Conservation (phyloP, 2,329 filamentous ascomycete genomes). For the Zasmidium citrigriseum region DNA sequence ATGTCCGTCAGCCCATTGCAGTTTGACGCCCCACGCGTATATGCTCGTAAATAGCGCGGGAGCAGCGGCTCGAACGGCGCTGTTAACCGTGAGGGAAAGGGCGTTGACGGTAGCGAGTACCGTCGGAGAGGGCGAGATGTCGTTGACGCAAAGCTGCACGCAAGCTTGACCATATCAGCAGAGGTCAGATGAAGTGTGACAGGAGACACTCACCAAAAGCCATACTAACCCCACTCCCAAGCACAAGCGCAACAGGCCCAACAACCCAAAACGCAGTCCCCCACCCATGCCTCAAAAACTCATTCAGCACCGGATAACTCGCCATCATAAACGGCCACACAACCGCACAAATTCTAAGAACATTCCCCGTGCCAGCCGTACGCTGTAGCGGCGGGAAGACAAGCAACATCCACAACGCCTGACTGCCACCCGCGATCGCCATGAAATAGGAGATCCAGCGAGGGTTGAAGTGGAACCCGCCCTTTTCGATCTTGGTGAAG, state of each 20-base stretch:
- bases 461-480: slow-evolving; percentile 66
- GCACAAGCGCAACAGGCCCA: slow-evolving; percentile 45
- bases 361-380: slow-evolving; percentile 64
- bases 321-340: slow-evolving; percentile 67
- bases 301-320: slow-evolving; percentile 55
- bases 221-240: slow-evolving; percentile 68
- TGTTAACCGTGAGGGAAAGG: slow-evolving; percentile 62
- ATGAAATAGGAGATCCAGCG: slow-evolving; percentile 68
- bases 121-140: slow-evolving; percentile 65
- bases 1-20: slow-evolving; percentile 64
- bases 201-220: slow-evolving; percentile 55
- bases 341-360: slow-evolving; percentile 60
- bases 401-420: slow-evolving; percentile 71
- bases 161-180: slow-evolving; percentile 44
- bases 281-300: slow-evolving; percentile 54
- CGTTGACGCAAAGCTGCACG: slow-evolving; percentile 73
- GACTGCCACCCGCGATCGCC: slow-evolving; percentile 63
- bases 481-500: slow-evolving; percentile 62
- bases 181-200: too few species aligned
- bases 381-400: slow-evolving; percentile 69
- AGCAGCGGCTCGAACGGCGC: slow-evolving; percentile 64
- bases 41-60: slow-evolving; percentile 68
- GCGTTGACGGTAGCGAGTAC: slow-evolving; percentile 73
- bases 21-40: slow-evolving; percentile 66
- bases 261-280: slow-evolving; percentile 60